Evolutionary conservation across 1,284 basidiomycete species (phyloP).

Genomic region (Cryptococcus sp.): DNA sequence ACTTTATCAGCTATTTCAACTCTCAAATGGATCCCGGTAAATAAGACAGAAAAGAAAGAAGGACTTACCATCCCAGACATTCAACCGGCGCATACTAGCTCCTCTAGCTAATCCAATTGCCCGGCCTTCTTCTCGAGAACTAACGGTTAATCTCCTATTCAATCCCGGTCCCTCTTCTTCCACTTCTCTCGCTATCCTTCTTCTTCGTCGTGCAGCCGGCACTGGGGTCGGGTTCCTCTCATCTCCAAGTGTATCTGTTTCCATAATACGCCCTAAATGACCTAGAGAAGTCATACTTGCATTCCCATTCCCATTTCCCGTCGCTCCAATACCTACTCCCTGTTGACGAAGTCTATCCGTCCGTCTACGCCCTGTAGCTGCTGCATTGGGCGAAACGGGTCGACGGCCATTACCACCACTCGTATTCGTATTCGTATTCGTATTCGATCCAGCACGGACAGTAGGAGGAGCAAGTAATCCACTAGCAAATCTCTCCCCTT

Average conservation of each 20-base stretch:
- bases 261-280: conserved; percentile 24
- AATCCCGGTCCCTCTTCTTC: conserved; percentile 13
- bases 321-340: conserved; percentile 24
- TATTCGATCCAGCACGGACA: not conserved
- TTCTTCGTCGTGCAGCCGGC: conserved; percentile 14
- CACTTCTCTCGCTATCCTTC: conserved; percentile 27
- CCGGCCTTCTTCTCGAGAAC: conserved; percentile 35
- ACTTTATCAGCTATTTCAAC: not conserved
- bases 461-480: not conserved
- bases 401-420: not conserved
- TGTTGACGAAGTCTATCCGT: too few relatives aligned
- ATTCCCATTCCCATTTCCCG: conserved; percentile 25
- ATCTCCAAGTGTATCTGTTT: conserved; percentile 13
- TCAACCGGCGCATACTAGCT: conserved; percentile 41
- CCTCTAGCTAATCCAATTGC: conserved; percentile 38
- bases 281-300: conserved; percentile 27
- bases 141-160: conserved; percentile 24
- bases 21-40: too few relatives aligned
- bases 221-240: conserved; percentile 2
- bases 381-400: not conserved
- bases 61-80: conserved; percentile 44
- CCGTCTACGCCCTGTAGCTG: not conserved
- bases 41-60: not conserved
- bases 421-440: not conserved
- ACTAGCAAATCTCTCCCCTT: not conserved